Percentiles rank a stretch among this genome's conserved stretches.
Conservation (phyloP, 306 rosid genomes). For the Elaeagnus macrophylla region DNA sequence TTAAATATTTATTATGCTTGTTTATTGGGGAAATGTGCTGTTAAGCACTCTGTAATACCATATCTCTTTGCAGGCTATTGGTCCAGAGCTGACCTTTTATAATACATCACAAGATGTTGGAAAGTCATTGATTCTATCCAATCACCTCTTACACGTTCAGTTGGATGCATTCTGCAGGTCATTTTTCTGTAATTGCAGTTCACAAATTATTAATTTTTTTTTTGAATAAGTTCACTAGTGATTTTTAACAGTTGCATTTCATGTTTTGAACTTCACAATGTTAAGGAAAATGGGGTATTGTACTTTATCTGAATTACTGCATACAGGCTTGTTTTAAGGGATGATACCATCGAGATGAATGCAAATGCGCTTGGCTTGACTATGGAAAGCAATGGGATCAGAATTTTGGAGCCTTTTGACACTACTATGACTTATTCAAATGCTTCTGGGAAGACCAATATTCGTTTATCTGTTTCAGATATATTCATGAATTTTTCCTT, state of each 20-base stretch:
- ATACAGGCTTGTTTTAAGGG: slow-evolving; percentile 73
- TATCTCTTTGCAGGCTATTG: slow-evolving; percentile 59
- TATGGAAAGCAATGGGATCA: slow-evolving; percentile 90
- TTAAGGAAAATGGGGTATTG: too few species aligned
- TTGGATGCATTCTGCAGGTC: slow-evolving; percentile 91
- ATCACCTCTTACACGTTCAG: slow-evolving; percentile 79
- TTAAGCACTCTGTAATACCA: slow-evolving; percentile 1
- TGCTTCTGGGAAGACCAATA: slow-evolving; percentile 78
- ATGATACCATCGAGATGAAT: slow-evolving; percentile 64
- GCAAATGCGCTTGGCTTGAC: slow-evolving; percentile 79
- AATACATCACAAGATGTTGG: slow-evolving; percentile 69
- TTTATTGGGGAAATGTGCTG: background rate
- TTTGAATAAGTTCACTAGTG: too few species aligned
- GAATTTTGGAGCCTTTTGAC: slow-evolving; percentile 94
- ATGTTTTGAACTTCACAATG: too few species aligned
- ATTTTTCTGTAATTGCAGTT: slow-evolving; percentile 4
- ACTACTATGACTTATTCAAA: slow-evolving; percentile 72
- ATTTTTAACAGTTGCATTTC: background rate
- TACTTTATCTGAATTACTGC: slow-evolving; percentile 3
- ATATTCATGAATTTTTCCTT: slow-evolving; percentile 91
- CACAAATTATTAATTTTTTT: background rate
- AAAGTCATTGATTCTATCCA: slow-evolving; percentile 46
- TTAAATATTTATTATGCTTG: background rate
- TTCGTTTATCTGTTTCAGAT: slow-evolving; percentile 71
- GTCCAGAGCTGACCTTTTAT: slow-evolving; percentile 88